A percentile compares a stretch with the other conserved stretches of the same genome.
Evolutionary conservation across 1,139 yeast genomes (phyloP).

Genomic region (Candida sp.): DNA sequence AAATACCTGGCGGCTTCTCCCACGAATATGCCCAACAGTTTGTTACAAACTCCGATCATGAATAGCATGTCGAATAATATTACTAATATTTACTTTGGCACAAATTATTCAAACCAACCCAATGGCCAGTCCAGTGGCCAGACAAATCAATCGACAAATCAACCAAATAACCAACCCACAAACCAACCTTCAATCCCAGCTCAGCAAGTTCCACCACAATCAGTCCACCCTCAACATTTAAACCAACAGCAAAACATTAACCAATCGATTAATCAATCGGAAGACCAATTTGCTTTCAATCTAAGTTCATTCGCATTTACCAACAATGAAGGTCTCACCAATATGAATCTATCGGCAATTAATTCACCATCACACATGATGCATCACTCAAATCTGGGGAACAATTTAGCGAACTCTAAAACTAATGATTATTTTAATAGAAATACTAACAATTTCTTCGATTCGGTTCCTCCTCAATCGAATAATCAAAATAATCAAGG

Average conservation of each 20-base stretch:
- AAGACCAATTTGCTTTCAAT: slow-evolving; percentile 34
- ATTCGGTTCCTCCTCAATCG: slow-evolving; percentile 4
- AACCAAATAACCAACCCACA: background rate
- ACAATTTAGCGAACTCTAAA: background rate
- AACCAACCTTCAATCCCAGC: background rate
- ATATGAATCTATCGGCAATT: slow-evolving; percentile 2
- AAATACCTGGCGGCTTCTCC: slow-evolving; percentile 8
- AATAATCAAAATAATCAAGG: background rate
- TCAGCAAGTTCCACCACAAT: slow-evolving; percentile 3
- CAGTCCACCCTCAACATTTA: background rate
- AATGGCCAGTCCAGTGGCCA: background rate
- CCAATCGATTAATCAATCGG: slow-evolving; percentile 11
- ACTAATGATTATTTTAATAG: slow-evolving; percentile 1
- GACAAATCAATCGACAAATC: slow-evolving; percentile 2
- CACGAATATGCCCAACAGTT: slow-evolving; percentile 12
- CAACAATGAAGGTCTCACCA: slow-evolving; percentile 9
- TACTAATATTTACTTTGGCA: slow-evolving; percentile 32
- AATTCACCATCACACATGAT: slow-evolving; percentile 6
- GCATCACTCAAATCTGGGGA: slow-evolving; percentile 2
- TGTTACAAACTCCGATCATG: slow-evolving; percentile 30
- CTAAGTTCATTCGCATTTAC: slow-evolving; percentile 33
- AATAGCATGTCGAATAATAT: slow-evolving; percentile 29
- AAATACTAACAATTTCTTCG: slow-evolving; percentile 12
- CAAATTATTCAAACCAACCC: slow-evolving; percentile 18
- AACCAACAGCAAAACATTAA: slow-evolving; percentile 3